Evolutionary conservation across 768 basidiomycete genomes (phyloP), one percentile per base, ranked within the genome.

Genomic region (Cystoderma amianthinum): DNA sequence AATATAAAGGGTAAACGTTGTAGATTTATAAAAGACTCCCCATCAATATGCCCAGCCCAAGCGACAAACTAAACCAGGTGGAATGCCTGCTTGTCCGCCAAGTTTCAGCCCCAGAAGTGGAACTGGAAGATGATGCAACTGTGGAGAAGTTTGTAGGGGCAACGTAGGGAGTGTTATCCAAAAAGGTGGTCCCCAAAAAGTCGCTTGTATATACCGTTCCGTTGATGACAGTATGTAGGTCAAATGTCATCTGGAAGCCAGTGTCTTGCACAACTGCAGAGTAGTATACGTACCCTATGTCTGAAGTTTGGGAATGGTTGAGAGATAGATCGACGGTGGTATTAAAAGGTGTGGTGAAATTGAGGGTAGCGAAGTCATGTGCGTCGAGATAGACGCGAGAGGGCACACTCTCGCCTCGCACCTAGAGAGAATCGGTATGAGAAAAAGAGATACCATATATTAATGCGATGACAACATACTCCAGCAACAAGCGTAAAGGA

Each of bases 201-300:
- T 63, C 59, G 36, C 56, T 51, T 18, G 51, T 53, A 28, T 61
- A 60, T n/a, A 46, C 47, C 16, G 38, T 58, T 35, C 60, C 61
- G 35, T 58, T 46, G 16, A 47, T 43, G 24, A 52, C 39, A 22
- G 52, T 53, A 35, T 56, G 44, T 24, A 64, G 44, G 45, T 64
- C 63, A 19, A 61, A 41, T 12, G 57, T 58, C 5, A 63, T 43
- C 40, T 62, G 56, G 38, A 51, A 53, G 10, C 58, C 60, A n/a
- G 45, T 37, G 28, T 58, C 57, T n/a, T 51, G 36, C 13, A 62
- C 41, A 11, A 42, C 41, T 32, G 44, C 58, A 11, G 51, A 45
- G 36, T 62, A 65, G 44, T 62, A 56, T 22, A 48, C 51, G 45
- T 65, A 65, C 36, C 62, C 63, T 16, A 16, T 51, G 35, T 2